phyloP scores from a whole-genome alignment of 1,139 yeast genomes.

The Nakaseomyces nivariensis region DNA sequence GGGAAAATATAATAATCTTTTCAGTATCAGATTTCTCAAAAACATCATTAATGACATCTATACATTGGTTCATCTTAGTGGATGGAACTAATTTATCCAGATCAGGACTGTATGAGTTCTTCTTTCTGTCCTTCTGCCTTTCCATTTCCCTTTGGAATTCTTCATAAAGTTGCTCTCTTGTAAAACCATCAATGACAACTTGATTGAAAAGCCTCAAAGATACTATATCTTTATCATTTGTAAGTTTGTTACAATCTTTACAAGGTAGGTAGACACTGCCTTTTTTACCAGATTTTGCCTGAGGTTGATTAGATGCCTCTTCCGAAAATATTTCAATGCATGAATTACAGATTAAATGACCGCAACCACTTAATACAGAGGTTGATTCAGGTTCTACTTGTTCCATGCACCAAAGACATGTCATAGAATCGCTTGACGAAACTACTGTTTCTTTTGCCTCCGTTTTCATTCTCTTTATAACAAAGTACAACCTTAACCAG shows the following conservation, averaged over 20 bases:
- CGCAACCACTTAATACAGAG: slow-evolving; percentile 48
- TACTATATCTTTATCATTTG: slow-evolving; percentile 37
- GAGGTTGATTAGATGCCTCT: slow-evolving; percentile 28
- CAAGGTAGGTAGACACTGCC: slow-evolving; percentile 43
- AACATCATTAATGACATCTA: slow-evolving; percentile 39
- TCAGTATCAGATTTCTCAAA: slow-evolving; percentile 39
- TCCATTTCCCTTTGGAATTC: slow-evolving; percentile 24
- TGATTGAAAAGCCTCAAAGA: slow-evolving; percentile 46
- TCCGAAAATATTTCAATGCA: slow-evolving; percentile 48
- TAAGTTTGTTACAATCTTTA: slow-evolving; percentile 36
- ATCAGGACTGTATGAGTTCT: slow-evolving; percentile 28
- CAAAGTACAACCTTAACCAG: slow-evolving; percentile 24
- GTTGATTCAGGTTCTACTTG: slow-evolving; percentile 41
- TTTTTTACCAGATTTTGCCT: slow-evolving; percentile 30
- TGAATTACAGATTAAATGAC: slow-evolving; percentile 56
- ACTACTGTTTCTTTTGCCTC: slow-evolving; percentile 25
- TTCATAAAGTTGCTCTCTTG: slow-evolving; percentile 27
- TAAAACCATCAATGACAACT: slow-evolving; percentile 30
- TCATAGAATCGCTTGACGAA: slow-evolving; percentile 24
- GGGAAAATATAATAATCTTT: slow-evolving; percentile 71
- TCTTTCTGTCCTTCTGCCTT: slow-evolving; percentile 23
- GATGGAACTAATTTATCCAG: slow-evolving; percentile 34
- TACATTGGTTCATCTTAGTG: slow-evolving; percentile 44
- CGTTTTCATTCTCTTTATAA: slow-evolving; percentile 21
- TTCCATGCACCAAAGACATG: slow-evolving; percentile 64